Percentiles rank a stretch among this genome's conserved stretches.
Conservation (phyloP, 345 rosid genomes). For the Laguncularia racemosa region DNA sequence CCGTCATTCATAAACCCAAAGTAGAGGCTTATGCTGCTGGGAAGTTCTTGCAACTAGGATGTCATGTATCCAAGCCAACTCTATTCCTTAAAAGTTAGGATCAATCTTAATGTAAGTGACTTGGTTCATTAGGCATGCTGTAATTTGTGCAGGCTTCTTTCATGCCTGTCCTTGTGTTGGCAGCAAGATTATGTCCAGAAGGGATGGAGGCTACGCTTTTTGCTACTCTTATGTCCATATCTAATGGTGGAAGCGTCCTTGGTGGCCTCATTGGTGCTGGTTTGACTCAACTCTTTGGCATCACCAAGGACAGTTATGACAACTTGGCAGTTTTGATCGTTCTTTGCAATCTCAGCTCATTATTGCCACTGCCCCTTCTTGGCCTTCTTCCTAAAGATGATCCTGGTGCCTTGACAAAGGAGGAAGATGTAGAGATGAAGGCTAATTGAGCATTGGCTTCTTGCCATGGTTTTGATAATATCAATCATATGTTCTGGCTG, state of each 20-base stretch:
- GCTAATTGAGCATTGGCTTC: conserved; percentile 33
- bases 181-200: conserved; percentile 88
- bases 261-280: conserved; percentile 93
- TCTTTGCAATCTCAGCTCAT: conserved; percentile 94
- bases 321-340: conserved; percentile 56
- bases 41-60: too few species aligned
- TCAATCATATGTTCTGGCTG: too few species aligned
- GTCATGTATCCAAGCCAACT: too few species aligned
- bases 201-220: conserved; percentile 99
- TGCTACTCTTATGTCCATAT: conserved; percentile 92
- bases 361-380: conserved; percentile 86
- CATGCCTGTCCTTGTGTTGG: conserved; percentile 94
- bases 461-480: background rate
- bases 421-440: conserved; percentile 68
- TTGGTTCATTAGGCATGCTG: background rate
- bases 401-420: conserved; percentile 31
- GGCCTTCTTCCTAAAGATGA: conserved; percentile 63
- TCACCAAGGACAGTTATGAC: conserved; percentile 73
- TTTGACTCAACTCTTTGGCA: conserved; percentile 70
- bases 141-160: conserved; percentile 66
- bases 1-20: too few species aligned
- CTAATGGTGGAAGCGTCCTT: conserved; percentile 83
- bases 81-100: too few species aligned
- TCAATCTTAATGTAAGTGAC: background rate
- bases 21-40: too few species aligned